Conservation (phyloP, 257 asterid species). For the Verbascum thapsus region DNA sequence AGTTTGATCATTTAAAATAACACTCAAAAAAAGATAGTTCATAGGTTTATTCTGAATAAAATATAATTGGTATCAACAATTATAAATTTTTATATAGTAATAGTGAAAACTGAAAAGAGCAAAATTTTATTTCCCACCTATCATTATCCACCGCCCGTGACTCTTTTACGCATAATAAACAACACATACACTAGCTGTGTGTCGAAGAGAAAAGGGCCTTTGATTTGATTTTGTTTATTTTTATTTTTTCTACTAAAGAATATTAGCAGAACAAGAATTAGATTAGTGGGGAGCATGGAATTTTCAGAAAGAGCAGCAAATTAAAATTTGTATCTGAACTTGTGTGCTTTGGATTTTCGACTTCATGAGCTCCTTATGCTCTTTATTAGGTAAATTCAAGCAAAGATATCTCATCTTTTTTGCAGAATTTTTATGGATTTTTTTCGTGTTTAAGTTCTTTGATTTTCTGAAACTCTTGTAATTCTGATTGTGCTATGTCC, state of each 20-base stretch:
- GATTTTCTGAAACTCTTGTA: not conserved
- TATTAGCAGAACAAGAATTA: conserved; percentile 2
- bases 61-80: no score
- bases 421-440: not conserved
- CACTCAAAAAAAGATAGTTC: no score
- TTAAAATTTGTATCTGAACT: conserved; percentile 24
- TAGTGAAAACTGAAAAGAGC: not conserved
- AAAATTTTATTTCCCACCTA: not conserved
- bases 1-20: no score
- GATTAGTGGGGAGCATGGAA: conserved; percentile 35
- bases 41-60: no score
- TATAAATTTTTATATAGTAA: no score
- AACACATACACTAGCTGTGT: conserved; percentile 31
- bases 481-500: not conserved
- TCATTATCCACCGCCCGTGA: conserved; percentile 36
- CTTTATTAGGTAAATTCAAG: conserved; percentile 62
- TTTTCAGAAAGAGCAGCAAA: conserved; percentile 26
- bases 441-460: not conserved
- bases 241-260: not conserved
- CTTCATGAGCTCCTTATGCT: conserved; percentile 97
- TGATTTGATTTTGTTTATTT: not conserved
- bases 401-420: not conserved
- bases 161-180: not conserved
- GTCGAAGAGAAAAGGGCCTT: conserved; percentile 13
- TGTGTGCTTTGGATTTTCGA: conserved; percentile 43